These are phyloP conservation scores for Rhizophagus clarus DNA, from an alignment of 192 early-diverging fungal genomes.

Conservation along the genomic window DNA sequence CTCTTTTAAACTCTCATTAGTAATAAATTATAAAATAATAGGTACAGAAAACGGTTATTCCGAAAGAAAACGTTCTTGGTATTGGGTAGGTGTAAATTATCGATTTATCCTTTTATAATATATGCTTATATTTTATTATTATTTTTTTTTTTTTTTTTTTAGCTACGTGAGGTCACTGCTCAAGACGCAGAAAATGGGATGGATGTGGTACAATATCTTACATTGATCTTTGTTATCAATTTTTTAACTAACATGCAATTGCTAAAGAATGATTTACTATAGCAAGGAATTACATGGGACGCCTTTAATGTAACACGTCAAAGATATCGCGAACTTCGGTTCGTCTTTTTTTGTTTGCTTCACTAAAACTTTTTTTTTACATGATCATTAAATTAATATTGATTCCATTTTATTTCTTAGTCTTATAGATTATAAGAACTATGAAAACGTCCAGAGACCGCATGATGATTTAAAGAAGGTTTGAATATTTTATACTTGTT, in stretches of 20 bases:
- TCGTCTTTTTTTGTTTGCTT: constrained; percentile 11
- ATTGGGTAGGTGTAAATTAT: neutral
- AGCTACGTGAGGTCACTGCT: constrained; percentile 33
- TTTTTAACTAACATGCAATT: neutral
- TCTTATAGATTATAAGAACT: constrained; percentile 27
- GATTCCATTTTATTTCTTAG: constrained; percentile 17
- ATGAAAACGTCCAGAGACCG: constrained; percentile 19
- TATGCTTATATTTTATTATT: neutral
- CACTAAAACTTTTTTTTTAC: neutral
- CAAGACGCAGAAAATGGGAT: constrained; percentile 36
- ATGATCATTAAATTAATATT: neutral
- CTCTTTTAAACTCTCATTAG: neutral
- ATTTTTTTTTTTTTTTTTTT: too few relatives aligned
- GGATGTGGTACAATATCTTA: constrained; percentile 38
- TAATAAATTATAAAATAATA: neutral
- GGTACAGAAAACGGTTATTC: neutral
- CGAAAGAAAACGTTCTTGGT: constrained; percentile 14
- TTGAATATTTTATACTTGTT: neutral
- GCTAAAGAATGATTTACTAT: neutral
- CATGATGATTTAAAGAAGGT: constrained; percentile 19
- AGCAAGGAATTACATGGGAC: constrained; percentile 48
- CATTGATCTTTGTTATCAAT: neutral
- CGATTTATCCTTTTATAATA: neutral
- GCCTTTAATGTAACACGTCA: constrained; percentile 34
- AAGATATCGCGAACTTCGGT: constrained; percentile 42